Evolutionary conservation across 768 basidiomycete genomes (phyloP), one percentile per base, ranked within the genome.

Genomic region (Rhizopogon vesiculosus): DNA sequence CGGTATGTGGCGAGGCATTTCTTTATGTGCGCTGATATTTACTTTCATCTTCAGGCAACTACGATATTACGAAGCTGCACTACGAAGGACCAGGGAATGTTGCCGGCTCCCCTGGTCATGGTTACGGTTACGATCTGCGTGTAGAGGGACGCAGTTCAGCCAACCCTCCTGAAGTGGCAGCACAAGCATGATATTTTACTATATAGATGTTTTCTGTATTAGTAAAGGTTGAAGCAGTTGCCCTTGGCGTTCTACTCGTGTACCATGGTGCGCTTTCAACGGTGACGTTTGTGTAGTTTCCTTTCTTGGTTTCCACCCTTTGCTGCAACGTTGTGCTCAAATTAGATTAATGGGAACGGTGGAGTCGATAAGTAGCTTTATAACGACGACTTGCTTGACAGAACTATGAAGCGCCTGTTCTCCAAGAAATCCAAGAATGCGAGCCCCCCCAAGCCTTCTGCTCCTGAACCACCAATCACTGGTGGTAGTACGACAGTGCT

Each of bases 21-120:
- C 19, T 41, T 28, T 42, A 45, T 56, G 56, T 44, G 2, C 35
- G 50, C 55, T 66, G 54, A 62, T 19, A 42, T 49, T 39, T 35
- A 42, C 56, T 45, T 53, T 2, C 68, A 95, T 56, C 45, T 54
- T 5, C 67, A 96, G 93, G 89, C 57, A 96, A 94, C 76, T 95
- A 93, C 76, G 95, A 98, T 69, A 76, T 98, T 59, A 85, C 86
- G 42, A 83, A 87, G 71, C 72, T 96, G 78, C 93, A 97, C 72
- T 96, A 96, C 76, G 89, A 96, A 22, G 91, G 91, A 9, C 84
- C 87, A 41, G 87, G 86, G 19, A 73, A 86, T 60, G 80, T 81
- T 53, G 79, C 81, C 45, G 87, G 87, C 16, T 77, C 81, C 16
- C 72, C 79, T 33, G 80, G 76, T n/a, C 76, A 76, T 62, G 88